These are phyloP conservation scores for Macadamia tetraphylla DNA, from an alignment of 164 flowering plant genomes.

Conservation along the genomic window DNA sequence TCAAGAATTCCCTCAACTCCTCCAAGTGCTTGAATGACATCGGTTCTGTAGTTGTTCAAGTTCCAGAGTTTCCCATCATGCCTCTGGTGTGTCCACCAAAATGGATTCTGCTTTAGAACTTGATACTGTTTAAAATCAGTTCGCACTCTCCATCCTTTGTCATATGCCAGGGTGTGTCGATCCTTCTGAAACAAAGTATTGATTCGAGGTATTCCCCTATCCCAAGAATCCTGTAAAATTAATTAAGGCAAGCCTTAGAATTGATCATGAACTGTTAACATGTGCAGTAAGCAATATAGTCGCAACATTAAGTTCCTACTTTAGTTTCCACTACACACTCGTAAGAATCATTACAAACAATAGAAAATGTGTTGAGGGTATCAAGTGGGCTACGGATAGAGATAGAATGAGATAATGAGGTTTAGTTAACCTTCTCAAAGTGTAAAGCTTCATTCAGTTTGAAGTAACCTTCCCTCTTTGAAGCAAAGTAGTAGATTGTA, in stretches of 20 bases:
- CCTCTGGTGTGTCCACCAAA: constrained; percentile 99
- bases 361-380: too few species aligned
- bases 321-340: too few species aligned
- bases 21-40: constrained; percentile 99
- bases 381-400: too few species aligned
- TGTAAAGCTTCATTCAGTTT: too few species aligned
- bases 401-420: too few species aligned
- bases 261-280: background rate
- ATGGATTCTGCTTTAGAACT: constrained; percentile 95
- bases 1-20: constrained; percentile 99
- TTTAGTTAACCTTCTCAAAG: too few species aligned
- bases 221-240: constrained; percentile 88
- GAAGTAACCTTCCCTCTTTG: too few species aligned
- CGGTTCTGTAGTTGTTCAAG: constrained; percentile 94
- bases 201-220: constrained; percentile 97
- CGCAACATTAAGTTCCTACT: too few species aligned
- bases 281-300: too few species aligned
- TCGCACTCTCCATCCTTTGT: constrained; percentile 99
- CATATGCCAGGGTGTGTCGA: constrained; percentile 95
- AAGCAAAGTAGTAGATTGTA: too few species aligned
- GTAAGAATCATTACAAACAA: too few species aligned
- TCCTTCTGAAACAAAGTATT: constrained; percentile 97
- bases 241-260: background rate
- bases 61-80: constrained; percentile 99
- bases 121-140: constrained; percentile 99